Evolutionary conservation across 768 basidiomycete genomes (phyloP).

Genomic region (Amanita rimosa): DNA sequence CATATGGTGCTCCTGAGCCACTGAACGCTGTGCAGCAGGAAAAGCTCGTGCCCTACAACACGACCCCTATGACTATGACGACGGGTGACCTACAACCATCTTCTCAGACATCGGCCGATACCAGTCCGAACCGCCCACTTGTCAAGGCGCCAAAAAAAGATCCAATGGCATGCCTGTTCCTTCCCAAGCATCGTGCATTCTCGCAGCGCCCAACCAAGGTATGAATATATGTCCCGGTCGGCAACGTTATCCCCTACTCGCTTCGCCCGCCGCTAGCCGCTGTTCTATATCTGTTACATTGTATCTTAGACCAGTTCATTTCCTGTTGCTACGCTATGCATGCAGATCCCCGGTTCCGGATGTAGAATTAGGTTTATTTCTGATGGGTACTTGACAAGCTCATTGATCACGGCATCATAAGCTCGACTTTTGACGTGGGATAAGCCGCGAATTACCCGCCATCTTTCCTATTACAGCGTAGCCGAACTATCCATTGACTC

Average conservation of each 20-base stretch:
- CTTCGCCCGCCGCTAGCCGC: not conserved
- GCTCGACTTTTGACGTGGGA: not conserved
- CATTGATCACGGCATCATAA: not conserved
- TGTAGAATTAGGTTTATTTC: not conserved
- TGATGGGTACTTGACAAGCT: not conserved
- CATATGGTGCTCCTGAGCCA: not conserved
- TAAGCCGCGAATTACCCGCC: not conserved
- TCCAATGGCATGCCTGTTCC: constrained; percentile 52
- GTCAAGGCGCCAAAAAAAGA: constrained; percentile 42
- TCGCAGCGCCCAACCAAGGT: constrained; percentile 33
- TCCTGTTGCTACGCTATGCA: not conserved
- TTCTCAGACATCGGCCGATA: constrained; percentile 11
- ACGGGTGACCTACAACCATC: constrained; percentile 5
- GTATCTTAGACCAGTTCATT: not conserved
- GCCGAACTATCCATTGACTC: not conserved
- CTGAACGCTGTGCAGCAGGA: constrained; percentile 5
- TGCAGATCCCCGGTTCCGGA: not conserved
- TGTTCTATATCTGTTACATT: not conserved
- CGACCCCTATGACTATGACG: constrained; percentile 3
- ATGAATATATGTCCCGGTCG: not conserved
- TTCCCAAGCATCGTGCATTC: constrained; percentile 64
- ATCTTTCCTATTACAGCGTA: not conserved
- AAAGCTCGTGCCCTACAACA: constrained; percentile 10
- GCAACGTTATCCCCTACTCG: not conserved
- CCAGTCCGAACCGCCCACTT: constrained; percentile 22